Conservation (phyloP, 164 flowering plant species). For the Sedum album region DNA sequence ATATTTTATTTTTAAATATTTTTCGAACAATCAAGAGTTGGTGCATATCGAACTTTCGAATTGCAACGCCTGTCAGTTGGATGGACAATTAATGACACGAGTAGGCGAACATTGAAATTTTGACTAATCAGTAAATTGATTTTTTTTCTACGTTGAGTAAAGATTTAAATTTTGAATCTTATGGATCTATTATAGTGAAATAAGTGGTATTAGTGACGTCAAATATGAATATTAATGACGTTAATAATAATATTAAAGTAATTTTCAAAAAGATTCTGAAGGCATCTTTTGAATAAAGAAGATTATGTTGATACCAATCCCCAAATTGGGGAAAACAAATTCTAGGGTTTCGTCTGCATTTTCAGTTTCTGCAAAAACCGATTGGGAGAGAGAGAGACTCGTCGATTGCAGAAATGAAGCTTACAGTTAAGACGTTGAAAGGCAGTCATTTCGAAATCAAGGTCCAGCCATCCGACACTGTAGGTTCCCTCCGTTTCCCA, state of each 20-base stretch:
- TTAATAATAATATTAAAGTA: not conserved
- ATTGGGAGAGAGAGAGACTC: not conserved
- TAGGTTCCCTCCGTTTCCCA: constrained; percentile 18
- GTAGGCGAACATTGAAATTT: too few species aligned
- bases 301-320: not conserved
- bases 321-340: not conserved
- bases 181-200: not conserved
- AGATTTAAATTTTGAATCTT: not conserved
- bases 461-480: constrained; percentile 78
- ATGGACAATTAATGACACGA: too few species aligned
- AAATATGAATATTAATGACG: not conserved
- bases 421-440: constrained; percentile 92
- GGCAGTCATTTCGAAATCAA: constrained; percentile 93
- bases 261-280: not conserved
- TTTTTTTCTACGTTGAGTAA: too few species aligned
- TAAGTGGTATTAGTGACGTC: not conserved
- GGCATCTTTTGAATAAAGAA: not conserved
- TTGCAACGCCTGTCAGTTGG: too few species aligned
- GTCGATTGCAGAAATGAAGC: constrained; percentile 55
- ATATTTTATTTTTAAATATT: too few species aligned
- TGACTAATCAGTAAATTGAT: too few species aligned
- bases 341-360: constrained; percentile 7
- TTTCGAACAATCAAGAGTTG: too few species aligned
- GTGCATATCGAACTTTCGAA: too few species aligned
- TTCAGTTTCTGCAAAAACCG: not conserved